A percentile compares a stretch with the other conserved stretches of the same genome.
phyloP scores from a whole-genome alignment of 345 rosid species.

The Lumnitzera littorea region DNA sequence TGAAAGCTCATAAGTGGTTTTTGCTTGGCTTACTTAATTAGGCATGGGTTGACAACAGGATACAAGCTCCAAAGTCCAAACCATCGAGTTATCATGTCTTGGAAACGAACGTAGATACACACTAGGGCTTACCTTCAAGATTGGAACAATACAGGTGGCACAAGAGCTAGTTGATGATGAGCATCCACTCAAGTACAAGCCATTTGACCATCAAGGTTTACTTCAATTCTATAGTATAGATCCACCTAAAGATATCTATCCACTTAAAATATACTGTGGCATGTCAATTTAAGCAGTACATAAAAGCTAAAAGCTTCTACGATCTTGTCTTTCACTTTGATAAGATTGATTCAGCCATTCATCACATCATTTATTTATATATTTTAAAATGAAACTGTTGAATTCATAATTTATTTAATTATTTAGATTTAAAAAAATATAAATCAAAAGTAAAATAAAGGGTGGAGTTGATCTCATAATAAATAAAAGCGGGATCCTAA shows the following conservation, averaged over 20 bases:
- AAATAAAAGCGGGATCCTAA: too few species aligned
- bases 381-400: too few species aligned
- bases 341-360: too few species aligned
- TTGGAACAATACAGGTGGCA: slow-evolving; percentile 27
- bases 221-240: slow-evolving; percentile 31
- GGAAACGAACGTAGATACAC: slow-evolving; percentile 41
- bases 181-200: slow-evolving; percentile 38
- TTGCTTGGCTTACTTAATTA: slow-evolving; percentile 3
- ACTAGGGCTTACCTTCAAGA: slow-evolving; percentile 31
- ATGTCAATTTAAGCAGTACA: slow-evolving; percentile 1
- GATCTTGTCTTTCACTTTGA: too few species aligned
- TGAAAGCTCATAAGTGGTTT: not conserved
- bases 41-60: slow-evolving; percentile 60
- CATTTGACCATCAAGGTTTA: slow-evolving; percentile 36
- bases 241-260: slow-evolving; percentile 28
- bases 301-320: too few species aligned
- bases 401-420: too few species aligned
- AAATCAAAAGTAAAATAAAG: too few species aligned
- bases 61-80: slow-evolving; percentile 20
- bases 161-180: slow-evolving; percentile 37
- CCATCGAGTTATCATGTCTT: slow-evolving; percentile 36
- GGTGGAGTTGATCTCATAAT: too few species aligned
- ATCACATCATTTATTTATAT: too few species aligned
- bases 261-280: slow-evolving; percentile 43
- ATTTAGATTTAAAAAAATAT: too few species aligned